Conservation (phyloP, 345 rosid genomes). For the Hibiscus tridactylites region DNA sequence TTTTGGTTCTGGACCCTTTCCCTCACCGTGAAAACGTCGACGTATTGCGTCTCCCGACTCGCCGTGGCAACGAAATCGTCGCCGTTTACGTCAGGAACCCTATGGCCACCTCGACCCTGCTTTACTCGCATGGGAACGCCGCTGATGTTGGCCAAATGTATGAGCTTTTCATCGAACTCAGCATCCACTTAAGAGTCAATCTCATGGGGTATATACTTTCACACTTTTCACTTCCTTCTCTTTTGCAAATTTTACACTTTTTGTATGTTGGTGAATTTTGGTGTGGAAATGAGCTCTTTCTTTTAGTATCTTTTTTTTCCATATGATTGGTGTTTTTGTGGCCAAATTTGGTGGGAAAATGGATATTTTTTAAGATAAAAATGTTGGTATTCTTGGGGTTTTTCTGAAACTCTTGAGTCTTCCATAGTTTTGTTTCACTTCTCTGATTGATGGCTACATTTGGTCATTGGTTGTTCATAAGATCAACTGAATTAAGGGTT, state of each 20-base stretch:
- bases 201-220: conserved; percentile 60
- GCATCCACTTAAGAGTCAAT: conserved; percentile 88
- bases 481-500: too few species aligned
- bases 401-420: not conserved
- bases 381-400: not conserved
- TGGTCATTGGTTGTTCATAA: not conserved
- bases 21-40: conserved; percentile 93
- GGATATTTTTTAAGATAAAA: too few species aligned
- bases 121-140: conserved; percentile 92
- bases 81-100: conserved; percentile 79
- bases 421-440: not conserved
- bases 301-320: not conserved
- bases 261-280: not conserved
- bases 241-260: not conserved
- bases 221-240: not conserved
- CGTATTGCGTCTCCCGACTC: conserved; percentile 57
- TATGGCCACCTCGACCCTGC: conserved; percentile 78
- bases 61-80: conserved; percentile 73
- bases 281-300: not conserved
- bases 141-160: conserved; percentile 98
- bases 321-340: too few species aligned
- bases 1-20: conserved; percentile 55
- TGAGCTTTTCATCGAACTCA: conserved; percentile 89
- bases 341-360: too few species aligned
- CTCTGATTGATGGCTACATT: not conserved